Evolutionary conservation across 495 filamentous ascomycete species (phyloP).

Genomic region (Jackrogersella multiformis): DNA sequence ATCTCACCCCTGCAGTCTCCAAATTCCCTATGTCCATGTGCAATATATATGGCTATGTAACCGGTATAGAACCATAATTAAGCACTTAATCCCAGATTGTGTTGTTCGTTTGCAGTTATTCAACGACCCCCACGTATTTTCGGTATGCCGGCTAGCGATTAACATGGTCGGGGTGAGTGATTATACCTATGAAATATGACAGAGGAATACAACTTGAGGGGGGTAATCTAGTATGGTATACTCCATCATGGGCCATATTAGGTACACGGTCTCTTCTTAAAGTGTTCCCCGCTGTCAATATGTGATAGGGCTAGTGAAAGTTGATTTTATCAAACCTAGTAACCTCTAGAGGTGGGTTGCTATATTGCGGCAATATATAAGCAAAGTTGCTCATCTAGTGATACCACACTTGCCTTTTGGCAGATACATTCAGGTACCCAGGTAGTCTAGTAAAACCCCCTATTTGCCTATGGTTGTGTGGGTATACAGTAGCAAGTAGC

Average conservation of each 20-base stretch:
- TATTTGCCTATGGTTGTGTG: conserved; percentile 4
- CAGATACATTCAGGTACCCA: conserved; percentile 28
- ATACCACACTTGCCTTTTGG: not conserved
- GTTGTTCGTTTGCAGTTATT: conserved; percentile 1
- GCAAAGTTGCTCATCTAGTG: not conserved
- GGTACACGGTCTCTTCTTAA: not conserved
- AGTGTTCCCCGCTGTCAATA: not conserved
- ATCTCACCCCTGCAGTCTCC: not conserved
- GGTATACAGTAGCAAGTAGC: not conserved
- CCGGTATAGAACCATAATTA: not conserved
- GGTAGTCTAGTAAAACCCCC: not conserved
- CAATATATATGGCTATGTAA: conserved; percentile 3
- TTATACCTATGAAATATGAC: not conserved
- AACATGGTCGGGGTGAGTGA: conserved; percentile 6
- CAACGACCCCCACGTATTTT: conserved; percentile 13
- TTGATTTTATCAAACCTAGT: conserved; percentile 5
- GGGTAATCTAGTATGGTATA: not conserved
- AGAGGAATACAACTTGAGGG: conserved; percentile 7
- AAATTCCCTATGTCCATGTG: not conserved
- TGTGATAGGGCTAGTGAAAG: conserved; percentile 2
- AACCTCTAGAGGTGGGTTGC: not conserved
- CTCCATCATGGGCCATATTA: conserved; percentile 2
- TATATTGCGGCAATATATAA: conserved; percentile 4
- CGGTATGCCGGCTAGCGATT: conserved; percentile 14
- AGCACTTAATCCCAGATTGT: conserved; percentile 2